Evolutionary conservation across 768 basidiomycete genomes (phyloP).

Genomic region (Kockovaella imperatae): DNA sequence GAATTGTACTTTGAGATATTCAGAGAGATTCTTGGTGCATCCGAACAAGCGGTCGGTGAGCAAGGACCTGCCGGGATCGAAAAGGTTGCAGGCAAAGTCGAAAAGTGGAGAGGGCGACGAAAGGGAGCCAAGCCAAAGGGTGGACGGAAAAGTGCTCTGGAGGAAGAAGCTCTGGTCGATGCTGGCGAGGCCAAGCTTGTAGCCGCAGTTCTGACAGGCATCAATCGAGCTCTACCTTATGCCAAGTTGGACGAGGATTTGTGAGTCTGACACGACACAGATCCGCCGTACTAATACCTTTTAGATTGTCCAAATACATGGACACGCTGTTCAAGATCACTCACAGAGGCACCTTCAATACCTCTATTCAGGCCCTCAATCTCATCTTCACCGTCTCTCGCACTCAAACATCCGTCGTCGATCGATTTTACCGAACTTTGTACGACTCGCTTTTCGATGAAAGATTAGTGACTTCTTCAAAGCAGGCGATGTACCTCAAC

Average conservation of each 20-base stretch:
- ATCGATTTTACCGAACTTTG: conserved; percentile 60
- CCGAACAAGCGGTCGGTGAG: conserved; percentile 16
- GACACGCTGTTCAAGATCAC: conserved; percentile 91
- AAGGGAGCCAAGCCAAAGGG: conserved; percentile 35
- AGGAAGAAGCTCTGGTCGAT: conserved; percentile 53
- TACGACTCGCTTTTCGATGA: conserved; percentile 83
- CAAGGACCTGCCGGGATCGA: conserved; percentile 43
- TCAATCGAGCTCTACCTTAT: conserved; percentile 91
- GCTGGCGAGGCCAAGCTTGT: conserved; percentile 73
- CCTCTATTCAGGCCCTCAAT: conserved; percentile 82
- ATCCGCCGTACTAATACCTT: conserved; percentile 4
- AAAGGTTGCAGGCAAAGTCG: conserved; percentile 46
- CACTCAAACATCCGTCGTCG: conserved; percentile 38
- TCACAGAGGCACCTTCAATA: conserved; percentile 93
- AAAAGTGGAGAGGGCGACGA: conserved; percentile 45
- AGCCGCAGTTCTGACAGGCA: conserved; percentile 83
- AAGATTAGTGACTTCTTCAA: conserved; percentile 71
- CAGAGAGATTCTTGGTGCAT: conserved; percentile 64
- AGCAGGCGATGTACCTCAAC: conserved; percentile 96
- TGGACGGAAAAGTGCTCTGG: conserved; percentile 36
- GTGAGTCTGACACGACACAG: too few relatives aligned
- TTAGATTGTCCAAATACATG: conserved; percentile 73
- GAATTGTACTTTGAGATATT: conserved; percentile 94
- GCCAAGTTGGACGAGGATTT: conserved; percentile 68
- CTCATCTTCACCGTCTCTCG: conserved; percentile 70